Conservation (phyloP, 352 stramenopile genomes). For the Saprolegnia parasitica region DNA sequence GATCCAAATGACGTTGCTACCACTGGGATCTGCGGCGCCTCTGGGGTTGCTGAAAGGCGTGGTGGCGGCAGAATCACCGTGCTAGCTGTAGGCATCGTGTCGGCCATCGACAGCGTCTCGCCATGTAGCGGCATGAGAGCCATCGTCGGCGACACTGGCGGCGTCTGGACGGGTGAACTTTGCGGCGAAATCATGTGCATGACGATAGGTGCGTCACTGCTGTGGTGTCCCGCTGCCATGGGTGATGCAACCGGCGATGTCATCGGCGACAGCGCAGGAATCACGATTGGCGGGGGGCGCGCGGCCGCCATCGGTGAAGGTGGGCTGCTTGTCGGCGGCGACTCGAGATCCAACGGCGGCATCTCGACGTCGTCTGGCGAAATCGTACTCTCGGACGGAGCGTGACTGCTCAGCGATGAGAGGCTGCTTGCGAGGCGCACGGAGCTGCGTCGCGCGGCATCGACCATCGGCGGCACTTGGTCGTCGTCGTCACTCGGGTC, state of each 20-base stretch:
- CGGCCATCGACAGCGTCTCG: too few species aligned
- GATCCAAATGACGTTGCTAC: too few species aligned
- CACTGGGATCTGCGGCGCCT: too few species aligned
- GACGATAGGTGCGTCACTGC: too few species aligned
- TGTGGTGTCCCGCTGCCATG: neutral
- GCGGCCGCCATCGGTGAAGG: neutral
- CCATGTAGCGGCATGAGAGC: too few species aligned
- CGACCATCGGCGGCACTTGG: neutral
- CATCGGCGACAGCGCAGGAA: neutral
- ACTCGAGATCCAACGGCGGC: neutral
- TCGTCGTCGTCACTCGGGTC: neutral
- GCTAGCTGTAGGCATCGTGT: too few species aligned
- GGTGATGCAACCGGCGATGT: neutral
- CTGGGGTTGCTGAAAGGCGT: too few species aligned
- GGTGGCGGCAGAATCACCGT: too few species aligned
- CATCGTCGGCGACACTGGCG: too few species aligned
- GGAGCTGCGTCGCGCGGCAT: neutral
- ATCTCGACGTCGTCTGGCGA: neutral
- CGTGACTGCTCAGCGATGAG: too few species aligned
- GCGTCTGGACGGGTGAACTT: too few species aligned
- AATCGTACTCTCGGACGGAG: neutral
- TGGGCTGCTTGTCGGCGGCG: neutral
- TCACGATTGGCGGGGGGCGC: neutral
- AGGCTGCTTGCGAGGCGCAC: conserved; percentile 1
- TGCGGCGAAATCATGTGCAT: too few species aligned